phyloP scores from a whole-genome alignment of 1,284 basidiomycete species.

The Ceratobasidium sp. region DNA sequence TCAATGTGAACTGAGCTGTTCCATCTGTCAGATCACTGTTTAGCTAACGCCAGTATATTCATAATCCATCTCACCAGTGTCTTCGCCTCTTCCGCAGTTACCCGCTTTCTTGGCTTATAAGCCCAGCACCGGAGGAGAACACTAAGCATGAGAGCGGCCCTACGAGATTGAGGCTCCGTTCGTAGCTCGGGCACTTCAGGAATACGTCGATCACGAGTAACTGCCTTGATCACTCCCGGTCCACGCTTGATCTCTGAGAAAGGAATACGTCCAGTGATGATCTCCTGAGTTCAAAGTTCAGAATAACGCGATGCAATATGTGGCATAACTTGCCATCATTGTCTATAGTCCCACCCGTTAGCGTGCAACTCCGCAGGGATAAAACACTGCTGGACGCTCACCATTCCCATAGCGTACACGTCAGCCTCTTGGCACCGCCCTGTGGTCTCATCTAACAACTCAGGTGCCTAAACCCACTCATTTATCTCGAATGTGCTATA shows the following conservation, averaged over 20 bases:
- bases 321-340: background rate
- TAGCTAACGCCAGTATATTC: too few relatives aligned
- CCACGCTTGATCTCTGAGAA: background rate
- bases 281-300: background rate
- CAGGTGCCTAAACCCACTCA: background rate
- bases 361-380: background rate
- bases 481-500: background rate
- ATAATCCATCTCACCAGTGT: too few relatives aligned
- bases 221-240: background rate
- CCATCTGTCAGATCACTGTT: too few relatives aligned
- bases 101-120: background rate
- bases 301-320: background rate
- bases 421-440: background rate
- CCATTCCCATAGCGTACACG: constrained; percentile 3
- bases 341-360: background rate
- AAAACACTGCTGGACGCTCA: background rate
- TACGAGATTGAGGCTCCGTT: background rate
- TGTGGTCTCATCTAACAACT: background rate
- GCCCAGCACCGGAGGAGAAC: background rate
- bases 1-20: too few relatives aligned
- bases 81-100: background rate
- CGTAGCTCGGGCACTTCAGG: background rate
- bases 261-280: background rate
- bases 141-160: background rate
- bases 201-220: background rate